Evolutionary conservation across 345 rosid species (phyloP).

Genomic region (Camelina sativa): DNA sequence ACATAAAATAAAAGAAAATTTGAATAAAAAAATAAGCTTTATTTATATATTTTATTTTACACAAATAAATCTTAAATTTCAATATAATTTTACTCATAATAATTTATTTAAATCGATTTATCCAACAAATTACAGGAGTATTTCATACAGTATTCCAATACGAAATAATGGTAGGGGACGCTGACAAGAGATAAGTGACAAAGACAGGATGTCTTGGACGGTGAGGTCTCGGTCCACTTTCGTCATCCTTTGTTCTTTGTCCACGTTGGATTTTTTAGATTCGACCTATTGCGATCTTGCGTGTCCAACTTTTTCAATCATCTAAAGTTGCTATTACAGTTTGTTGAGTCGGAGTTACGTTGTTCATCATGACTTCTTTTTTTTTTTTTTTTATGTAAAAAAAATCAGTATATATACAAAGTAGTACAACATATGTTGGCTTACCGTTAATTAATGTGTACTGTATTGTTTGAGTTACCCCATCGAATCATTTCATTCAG

Average conservation of each 20-base stretch:
- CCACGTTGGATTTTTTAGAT: constrained; percentile 36
- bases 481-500: neutral
- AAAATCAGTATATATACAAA: neutral
- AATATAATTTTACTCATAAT: no score
- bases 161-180: constrained; percentile 11
- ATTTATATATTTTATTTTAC: no score
- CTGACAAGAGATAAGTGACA: constrained; percentile 36
- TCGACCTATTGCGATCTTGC: constrained; percentile 20
- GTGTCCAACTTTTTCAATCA: constrained; percentile 1
- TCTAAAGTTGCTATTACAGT: neutral
- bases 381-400: neutral
- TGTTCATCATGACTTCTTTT: neutral
- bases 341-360: constrained; percentile 1
- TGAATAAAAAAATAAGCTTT: no score
- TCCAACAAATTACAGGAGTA: neutral
- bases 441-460: neutral
- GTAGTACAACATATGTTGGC: no score
- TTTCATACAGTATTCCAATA: neutral
- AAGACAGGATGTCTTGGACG: constrained; percentile 40
- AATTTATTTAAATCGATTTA: no score
- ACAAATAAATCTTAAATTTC: no score
- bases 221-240: constrained; percentile 45
- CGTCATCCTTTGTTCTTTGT: constrained; percentile 35
- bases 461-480: neutral
- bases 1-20: no score